Conservation (phyloP, 1,284 basidiomycete species). For the Irpex sp. region DNA sequence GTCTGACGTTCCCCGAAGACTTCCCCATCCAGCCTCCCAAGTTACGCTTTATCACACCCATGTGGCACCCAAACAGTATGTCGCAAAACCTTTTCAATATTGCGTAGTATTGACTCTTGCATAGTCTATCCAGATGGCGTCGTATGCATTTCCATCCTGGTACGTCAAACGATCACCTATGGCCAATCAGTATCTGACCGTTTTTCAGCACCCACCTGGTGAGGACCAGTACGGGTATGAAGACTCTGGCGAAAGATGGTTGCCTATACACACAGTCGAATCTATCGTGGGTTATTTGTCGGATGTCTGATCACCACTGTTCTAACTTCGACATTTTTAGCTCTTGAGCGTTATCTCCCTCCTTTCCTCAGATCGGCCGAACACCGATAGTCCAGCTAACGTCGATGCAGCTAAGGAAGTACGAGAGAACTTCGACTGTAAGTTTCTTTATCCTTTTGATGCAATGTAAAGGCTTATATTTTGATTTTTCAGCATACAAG, state of each 20-base stretch:
- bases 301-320: background rate
- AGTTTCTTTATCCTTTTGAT: constrained; percentile 20
- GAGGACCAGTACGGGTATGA: constrained; percentile 99
- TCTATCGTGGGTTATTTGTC: constrained; percentile 77
- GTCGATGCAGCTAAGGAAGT: constrained; percentile 95
- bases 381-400: constrained; percentile 95
- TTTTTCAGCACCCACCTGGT: constrained; percentile 83
- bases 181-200: background rate
- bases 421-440: constrained; percentile 68
- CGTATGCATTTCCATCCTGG: constrained; percentile 96
- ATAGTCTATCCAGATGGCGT: constrained; percentile 87
- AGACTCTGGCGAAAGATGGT: constrained; percentile 96
- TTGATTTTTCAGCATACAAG: constrained; percentile 60
- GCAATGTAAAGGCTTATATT: background rate
- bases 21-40: constrained; percentile 92
- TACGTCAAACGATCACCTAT: constrained; percentile 34
- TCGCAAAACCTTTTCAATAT: constrained; percentile 21
- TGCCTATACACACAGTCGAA: constrained; percentile 96
- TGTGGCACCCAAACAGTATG: constrained; percentile 99
- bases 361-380: constrained; percentile 89
- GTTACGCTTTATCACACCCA: constrained; percentile 93
- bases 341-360: constrained; percentile 96
- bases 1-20: constrained; percentile 84
- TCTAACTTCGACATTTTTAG: constrained; percentile 38
- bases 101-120: background rate